Percentiles rank a stretch among this genome's conserved stretches.
Conservation (phyloP, 2,329 filamentous ascomycete species). For the Xylariaceae sp. region DNA sequence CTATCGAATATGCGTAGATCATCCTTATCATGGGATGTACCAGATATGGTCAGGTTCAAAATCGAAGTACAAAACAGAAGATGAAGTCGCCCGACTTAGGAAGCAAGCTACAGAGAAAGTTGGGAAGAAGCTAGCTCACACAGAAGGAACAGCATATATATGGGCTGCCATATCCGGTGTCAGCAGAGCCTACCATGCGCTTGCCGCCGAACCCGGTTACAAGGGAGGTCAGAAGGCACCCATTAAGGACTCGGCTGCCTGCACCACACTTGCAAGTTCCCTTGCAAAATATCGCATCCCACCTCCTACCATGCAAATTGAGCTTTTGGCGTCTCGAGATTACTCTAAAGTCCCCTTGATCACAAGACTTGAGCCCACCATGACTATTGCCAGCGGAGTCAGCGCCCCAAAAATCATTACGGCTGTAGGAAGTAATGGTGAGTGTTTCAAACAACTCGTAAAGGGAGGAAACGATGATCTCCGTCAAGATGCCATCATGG, state of each 20-base stretch:
- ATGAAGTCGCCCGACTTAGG: slow-evolving; percentile 70
- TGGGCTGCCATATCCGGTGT: slow-evolving; percentile 73
- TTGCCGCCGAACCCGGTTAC: slow-evolving; percentile 65
- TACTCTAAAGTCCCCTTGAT: slow-evolving; percentile 78
- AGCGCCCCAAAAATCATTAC: slow-evolving; percentile 94
- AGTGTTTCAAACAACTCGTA: slow-evolving; percentile 81
- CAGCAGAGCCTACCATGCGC: slow-evolving; percentile 60
- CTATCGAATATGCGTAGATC: slow-evolving; percentile 80
- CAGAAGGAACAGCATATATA: slow-evolving; percentile 46
- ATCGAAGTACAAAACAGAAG: slow-evolving; percentile 64
- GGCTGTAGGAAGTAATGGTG: slow-evolving; percentile 71
- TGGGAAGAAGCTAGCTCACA: slow-evolving; percentile 56
- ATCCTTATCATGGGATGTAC: slow-evolving; percentile 96
- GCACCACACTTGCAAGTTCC: slow-evolving; percentile 57
- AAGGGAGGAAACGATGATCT: slow-evolving; percentile 96
- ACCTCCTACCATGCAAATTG: slow-evolving; percentile 83
- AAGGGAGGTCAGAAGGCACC: slow-evolving; percentile 62
- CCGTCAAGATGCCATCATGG: slow-evolving; percentile 97
- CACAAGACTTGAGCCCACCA: slow-evolving; percentile 64
- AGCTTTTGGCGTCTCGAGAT: slow-evolving; percentile 66
- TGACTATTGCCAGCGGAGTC: slow-evolving; percentile 83
- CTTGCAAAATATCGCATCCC: slow-evolving; percentile 68
- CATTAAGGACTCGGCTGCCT: slow-evolving; percentile 59
- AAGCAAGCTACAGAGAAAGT: slow-evolving; percentile 69
- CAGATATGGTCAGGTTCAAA: slow-evolving; percentile 85